Evolutionary conservation across 2,329 filamentous ascomycete species (phyloP), one percentile per base, ranked within the genome.

Genomic region (Aspergillus vadensis): DNA sequence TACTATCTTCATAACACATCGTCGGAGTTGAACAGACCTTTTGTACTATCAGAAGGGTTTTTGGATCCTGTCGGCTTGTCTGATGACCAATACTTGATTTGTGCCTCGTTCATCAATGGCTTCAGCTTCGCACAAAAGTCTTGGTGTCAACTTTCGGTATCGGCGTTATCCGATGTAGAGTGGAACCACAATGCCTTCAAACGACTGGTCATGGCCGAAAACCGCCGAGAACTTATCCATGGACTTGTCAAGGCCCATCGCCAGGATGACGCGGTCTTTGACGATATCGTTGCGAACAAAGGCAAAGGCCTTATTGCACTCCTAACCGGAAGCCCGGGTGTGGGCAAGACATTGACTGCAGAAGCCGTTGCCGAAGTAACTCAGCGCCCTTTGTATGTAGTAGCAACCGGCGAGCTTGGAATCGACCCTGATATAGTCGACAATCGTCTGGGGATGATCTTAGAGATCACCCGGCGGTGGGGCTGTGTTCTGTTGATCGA

Each of bases 331-430:
- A 50, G 30, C 19, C 44, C 55, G 14, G 55, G 55, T 14, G 43
- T 38, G 17, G 55, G 55, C 6, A 57, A 57, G 21, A 57, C 44
- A 0, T 19, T 57, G 8, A 57, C 55, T 36, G 55, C 55, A 36
- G 55, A 57, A 43, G 55, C 55, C 15, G 55, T 57, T 6, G 55
- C 55, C 12, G 55, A 57, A 39, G 41, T 44, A 2, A 44, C 41
- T 1, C 19, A 53, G 23, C 27, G 50, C 1, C 50, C 50, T 1
- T 4, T 53, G 14, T 53, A 53, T 39, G 50, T 53, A 14, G 50
- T 53, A 17, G 50, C 50, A 10, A 53, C 50, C n/a, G 54, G 54
- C 7, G 54, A 47, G 19, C 21, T 47, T 14, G 39, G 39, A 4
- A 47, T 47, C 9, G 25, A 47, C 32, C 23, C 54, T 10, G 52